Percentiles rank a stretch among this genome's conserved stretches.
Conservation (phyloP, 345 rosid genomes). For the Camelina laxa region DNA sequence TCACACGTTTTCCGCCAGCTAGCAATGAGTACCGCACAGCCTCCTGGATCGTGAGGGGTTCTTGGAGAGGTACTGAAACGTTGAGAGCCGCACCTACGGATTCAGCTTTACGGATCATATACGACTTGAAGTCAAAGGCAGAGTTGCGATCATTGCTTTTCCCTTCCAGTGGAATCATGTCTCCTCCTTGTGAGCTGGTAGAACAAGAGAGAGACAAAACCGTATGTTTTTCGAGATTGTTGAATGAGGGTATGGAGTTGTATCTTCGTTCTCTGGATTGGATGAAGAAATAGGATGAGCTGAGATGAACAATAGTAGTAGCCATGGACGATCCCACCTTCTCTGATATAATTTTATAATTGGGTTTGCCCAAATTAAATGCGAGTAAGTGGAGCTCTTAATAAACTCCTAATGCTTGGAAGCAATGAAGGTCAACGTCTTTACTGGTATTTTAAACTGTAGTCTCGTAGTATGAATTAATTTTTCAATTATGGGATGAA, state of each 20-base stretch:
- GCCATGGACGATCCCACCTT: constrained; percentile 28
- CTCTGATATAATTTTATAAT: neutral
- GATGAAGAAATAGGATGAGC: constrained; percentile 8
- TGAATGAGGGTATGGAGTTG: constrained; percentile 36
- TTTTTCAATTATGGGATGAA: neutral
- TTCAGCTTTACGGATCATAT: constrained; percentile 65
- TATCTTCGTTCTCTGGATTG: constrained; percentile 43
- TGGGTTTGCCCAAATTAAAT: neutral
- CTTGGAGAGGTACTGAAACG: constrained; percentile 54
- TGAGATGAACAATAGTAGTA: constrained; percentile 25
- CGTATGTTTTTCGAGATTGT: constrained; percentile 18
- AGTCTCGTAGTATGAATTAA: neutral
- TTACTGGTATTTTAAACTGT: neutral
- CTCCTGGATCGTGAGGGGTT: constrained; percentile 75
- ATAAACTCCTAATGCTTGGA: too few relatives aligned
- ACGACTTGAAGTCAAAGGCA: constrained; percentile 69
- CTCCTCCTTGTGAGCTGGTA: constrained; percentile 53
- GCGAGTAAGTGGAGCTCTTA: neutral
- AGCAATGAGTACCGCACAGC: constrained; percentile 85
- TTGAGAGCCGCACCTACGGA: constrained; percentile 67
- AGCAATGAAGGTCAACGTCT: neutral
- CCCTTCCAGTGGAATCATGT: constrained; percentile 43
- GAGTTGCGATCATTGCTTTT: constrained; percentile 28
- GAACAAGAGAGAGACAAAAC: constrained; percentile 48
- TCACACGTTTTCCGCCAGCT: constrained; percentile 84